Conservation (phyloP, 1,139 yeast genomes). For the Pichia sp. region DNA sequence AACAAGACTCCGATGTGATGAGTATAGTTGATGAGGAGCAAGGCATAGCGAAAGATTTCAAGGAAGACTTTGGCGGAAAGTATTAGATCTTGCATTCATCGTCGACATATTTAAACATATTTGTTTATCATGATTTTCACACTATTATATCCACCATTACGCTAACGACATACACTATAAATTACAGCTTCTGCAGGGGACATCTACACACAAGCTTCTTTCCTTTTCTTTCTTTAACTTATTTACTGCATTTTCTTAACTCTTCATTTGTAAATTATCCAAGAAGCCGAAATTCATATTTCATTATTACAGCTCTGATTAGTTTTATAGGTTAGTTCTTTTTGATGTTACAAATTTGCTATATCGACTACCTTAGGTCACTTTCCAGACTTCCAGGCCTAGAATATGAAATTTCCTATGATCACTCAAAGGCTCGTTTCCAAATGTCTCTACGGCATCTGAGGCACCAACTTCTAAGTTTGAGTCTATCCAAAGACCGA, state of each 20-base stretch:
- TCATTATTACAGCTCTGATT: too few species aligned
- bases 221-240: neutral
- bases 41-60: constrained; percentile 25
- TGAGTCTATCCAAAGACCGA: constrained; percentile 86
- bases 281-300: too few species aligned
- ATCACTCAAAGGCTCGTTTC: constrained; percentile 76
- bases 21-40: constrained; percentile 16
- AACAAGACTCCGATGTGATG: constrained; percentile 4
- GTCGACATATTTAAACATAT: neutral
- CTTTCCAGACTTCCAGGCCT: constrained; percentile 84
- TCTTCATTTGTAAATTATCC: neutral
- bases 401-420: constrained; percentile 62
- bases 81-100: neutral
- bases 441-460: constrained; percentile 77
- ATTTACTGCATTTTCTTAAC: neutral
- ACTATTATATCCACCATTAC: too few species aligned
- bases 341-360: neutral
- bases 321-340: neutral
- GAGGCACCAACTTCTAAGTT: constrained; percentile 74
- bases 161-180: neutral
- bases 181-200: neutral
- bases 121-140: neutral
- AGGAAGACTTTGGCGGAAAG: constrained; percentile 25
- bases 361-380: constrained; percentile 25
- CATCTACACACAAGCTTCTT: neutral